Evolutionary conservation across 495 filamentous ascomycete species (phyloP).

Genomic region (Penicillium subrubescens): DNA sequence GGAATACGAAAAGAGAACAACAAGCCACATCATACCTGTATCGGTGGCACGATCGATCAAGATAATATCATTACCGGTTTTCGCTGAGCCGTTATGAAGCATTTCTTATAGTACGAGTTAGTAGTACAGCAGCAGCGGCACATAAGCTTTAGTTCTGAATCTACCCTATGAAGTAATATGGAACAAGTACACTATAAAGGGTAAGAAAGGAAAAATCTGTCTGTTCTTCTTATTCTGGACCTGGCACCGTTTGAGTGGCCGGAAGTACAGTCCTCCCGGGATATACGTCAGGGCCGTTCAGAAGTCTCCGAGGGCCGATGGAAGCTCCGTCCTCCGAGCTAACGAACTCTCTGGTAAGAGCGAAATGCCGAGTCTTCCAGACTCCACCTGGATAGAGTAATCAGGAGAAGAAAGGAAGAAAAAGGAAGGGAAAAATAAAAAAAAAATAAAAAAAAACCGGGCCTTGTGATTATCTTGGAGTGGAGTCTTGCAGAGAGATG

Average conservation of each 20-base stretch:
- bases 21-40: slow-evolving; percentile 3
- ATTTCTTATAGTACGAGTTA: background rate
- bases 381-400: slow-evolving; percentile 16
- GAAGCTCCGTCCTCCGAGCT: slow-evolving; percentile 28
- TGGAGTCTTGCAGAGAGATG: slow-evolving; percentile 12
- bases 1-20: background rate
- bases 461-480: slow-evolving; percentile 21
- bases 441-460: slow-evolving; percentile 16
- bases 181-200: background rate
- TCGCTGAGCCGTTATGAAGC: background rate
- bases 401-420: slow-evolving; percentile 13
- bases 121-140: background rate
- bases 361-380: slow-evolving; percentile 31
- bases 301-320: slow-evolving; percentile 29
- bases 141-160: background rate
- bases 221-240: background rate
- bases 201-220: background rate
- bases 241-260: slow-evolving; percentile 6
- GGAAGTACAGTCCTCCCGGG: slow-evolving; percentile 27
- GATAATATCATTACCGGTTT: background rate
- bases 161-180: background rate
- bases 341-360: slow-evolving; percentile 16
- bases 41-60: background rate
- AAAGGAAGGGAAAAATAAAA: slow-evolving; percentile 12
- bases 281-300: slow-evolving; percentile 25